Evolutionary conservation across 2,329 filamentous ascomycete species (phyloP), one percentile per base, ranked within the genome.

Genomic region (Arthrobotrys musiformis): DNA sequence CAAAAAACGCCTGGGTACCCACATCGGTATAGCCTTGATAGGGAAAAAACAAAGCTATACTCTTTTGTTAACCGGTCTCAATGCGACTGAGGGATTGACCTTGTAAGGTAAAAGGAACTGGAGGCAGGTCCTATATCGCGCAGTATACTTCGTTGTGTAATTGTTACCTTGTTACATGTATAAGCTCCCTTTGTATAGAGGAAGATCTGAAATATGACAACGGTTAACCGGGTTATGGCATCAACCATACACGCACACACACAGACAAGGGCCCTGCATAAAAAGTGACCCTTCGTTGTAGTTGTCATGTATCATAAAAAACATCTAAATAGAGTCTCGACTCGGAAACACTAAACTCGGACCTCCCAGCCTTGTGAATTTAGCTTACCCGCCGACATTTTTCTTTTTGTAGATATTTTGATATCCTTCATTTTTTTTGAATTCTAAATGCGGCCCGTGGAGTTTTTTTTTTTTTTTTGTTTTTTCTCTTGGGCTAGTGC

Each of bases 171-270:
- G 17, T n/a, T 13, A 40, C 7, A 40, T 48, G 19, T 15, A 24
- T 46, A 40, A 40, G n/a, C n/a, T n/a, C n/a, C 2, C 22, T 22
- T 22, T 7, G 17, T 8, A 1, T 11, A 30, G 1, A 52, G 30
- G 9, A 52, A 7, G 28, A 56, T 56, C 50, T 35, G 37, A 56
- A 56, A 56, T 56, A 56, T 56, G 50, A 56, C 50, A 56, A 56
- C 28, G 50, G 5, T 35, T 22, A 37, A 56, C 28, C 30, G 9
- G 50, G 50, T 54, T 54, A 54, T 22, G 50, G 50, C 50, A 52
- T 52, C 22, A 52, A n/a, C n/a, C n/a, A n/a, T n/a, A n/a, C n/a
- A n/a, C n/a, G n/a, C 40, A 42, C 40, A 42, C 15, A 22, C 11
- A 19, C 22, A 4, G 28, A 13, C 50, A 35, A 35, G 28, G 50